Evolutionary conservation across 257 asterid genomes (phyloP).

Genomic region (Nicotiana sylvestris): DNA sequence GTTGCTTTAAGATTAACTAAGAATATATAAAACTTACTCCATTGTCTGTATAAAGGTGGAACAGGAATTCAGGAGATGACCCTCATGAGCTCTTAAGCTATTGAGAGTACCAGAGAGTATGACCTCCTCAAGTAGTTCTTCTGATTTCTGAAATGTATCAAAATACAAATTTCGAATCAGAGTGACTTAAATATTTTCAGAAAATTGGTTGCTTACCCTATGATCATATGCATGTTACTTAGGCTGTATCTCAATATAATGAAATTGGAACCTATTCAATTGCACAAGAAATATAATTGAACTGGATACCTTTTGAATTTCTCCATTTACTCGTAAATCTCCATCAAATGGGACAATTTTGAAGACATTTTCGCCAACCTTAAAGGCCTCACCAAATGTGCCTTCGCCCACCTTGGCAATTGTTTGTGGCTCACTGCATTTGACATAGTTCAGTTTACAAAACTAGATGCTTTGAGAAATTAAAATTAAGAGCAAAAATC

Average conservation of each 20-base stretch:
- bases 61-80: slow-evolving; percentile 57
- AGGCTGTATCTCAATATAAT: neutral
- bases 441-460: slow-evolving; percentile 16
- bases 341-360: slow-evolving; percentile 97
- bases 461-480: neutral
- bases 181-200: slow-evolving; percentile 9
- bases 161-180: slow-evolving; percentile 20
- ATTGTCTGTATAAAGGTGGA: slow-evolving; percentile 68
- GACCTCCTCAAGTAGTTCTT: slow-evolving; percentile 91
- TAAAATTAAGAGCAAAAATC: neutral
- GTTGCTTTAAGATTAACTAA: neutral
- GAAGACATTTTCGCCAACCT: slow-evolving; percentile 73
- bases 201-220: neutral
- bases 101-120: slow-evolving; percentile 86
- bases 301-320: slow-evolving; percentile 68
- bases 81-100: slow-evolving; percentile 51
- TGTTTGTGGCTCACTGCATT: slow-evolving; percentile 48
- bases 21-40: slow-evolving; percentile 42
- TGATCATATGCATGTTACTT: neutral
- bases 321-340: slow-evolving; percentile 74
- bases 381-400: slow-evolving; percentile 95
- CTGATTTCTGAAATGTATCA: slow-evolving; percentile 65
- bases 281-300: neutral
- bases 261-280: neutral
- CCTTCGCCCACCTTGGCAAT: slow-evolving; percentile 89